Evolutionary conservation across 129 eudicot genomes (phyloP).

Genomic region (Silybum marianum): DNA sequence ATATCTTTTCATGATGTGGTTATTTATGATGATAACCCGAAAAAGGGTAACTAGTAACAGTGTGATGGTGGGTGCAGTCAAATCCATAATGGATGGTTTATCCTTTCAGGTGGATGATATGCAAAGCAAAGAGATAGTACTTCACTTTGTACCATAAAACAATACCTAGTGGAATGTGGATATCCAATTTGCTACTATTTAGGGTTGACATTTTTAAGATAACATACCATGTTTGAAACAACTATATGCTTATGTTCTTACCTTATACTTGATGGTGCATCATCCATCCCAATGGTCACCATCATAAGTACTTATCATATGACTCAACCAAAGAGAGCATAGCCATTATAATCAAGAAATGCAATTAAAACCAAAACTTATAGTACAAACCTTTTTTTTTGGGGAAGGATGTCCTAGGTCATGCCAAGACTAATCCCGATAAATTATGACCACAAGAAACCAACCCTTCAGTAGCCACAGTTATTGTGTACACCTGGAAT

Average conservation of each 20-base stretch:
- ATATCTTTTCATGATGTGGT: neutral
- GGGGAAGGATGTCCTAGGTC: no score
- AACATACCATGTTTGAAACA: conserved; percentile 1
- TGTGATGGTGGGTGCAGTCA: conserved; percentile 21
- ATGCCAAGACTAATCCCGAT: no score
- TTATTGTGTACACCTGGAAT: no score
- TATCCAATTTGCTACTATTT: conserved; percentile 31
- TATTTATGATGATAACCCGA: neutral
- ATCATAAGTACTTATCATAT: neutral
- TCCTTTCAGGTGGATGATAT: conserved; percentile 28
- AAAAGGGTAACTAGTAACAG: neutral
- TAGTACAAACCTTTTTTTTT: neutral
- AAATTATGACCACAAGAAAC: no score
- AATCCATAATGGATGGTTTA: conserved; percentile 31
- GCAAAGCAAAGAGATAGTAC: conserved; percentile 25
- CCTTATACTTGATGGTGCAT: neutral
- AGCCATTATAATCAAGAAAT: neutral
- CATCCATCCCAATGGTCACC: conserved; percentile 1
- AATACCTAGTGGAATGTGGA: conserved; percentile 30
- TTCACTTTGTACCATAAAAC: conserved; percentile 42
- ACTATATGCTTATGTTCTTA: neutral
- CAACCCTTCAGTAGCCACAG: no score
- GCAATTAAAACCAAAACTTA: neutral
- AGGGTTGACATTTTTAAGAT: conserved; percentile 36
- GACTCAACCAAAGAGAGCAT: neutral